These are phyloP conservation scores for Vigna hirtella DNA, from an alignment of 306 rosid species.

Conservation along the genomic window DNA sequence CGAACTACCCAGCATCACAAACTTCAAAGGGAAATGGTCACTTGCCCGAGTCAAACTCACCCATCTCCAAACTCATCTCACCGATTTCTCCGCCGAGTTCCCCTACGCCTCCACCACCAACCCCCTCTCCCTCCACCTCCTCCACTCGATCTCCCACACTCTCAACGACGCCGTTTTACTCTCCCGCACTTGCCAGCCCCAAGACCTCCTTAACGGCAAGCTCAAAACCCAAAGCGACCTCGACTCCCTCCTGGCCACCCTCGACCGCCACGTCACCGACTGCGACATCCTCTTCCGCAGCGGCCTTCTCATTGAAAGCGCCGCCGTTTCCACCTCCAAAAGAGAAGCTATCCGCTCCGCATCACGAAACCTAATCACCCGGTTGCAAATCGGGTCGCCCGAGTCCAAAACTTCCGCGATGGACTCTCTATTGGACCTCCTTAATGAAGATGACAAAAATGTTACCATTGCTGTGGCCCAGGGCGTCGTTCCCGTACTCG, in stretches of 20 bases:
- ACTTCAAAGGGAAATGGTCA: constrained; percentile 83
- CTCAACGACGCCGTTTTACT: constrained; percentile 64
- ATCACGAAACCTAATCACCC: constrained; percentile 73
- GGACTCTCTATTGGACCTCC: constrained; percentile 62
- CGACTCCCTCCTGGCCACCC: constrained; percentile 69
- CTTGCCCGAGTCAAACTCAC: constrained; percentile 64
- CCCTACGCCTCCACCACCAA: constrained; percentile 53
- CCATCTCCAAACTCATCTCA: constrained; percentile 70
- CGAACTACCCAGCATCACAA: constrained; percentile 56
- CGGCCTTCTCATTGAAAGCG: constrained; percentile 65
- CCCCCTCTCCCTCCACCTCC: constrained; percentile 75
- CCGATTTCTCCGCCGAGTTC: constrained; percentile 63
- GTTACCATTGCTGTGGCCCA: constrained; percentile 92
- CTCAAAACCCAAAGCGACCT: constrained; percentile 90
- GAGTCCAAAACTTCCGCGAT: constrained; percentile 68
- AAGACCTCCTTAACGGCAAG: constrained; percentile 61
- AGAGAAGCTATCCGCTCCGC: constrained; percentile 72
- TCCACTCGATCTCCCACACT: constrained; percentile 56
- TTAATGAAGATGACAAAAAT: constrained; percentile 83
- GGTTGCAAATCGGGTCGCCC: constrained; percentile 80
- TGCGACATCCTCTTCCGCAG: constrained; percentile 77
- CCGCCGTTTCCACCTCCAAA: constrained; percentile 45
- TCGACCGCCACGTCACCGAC: constrained; percentile 69
- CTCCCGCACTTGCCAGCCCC: constrained; percentile 56
- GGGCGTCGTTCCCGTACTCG: constrained; percentile 85